These are phyloP conservation scores for Yarrowia sp. DNA, from an alignment of 805 yeast species.

Conservation along the genomic window DNA sequence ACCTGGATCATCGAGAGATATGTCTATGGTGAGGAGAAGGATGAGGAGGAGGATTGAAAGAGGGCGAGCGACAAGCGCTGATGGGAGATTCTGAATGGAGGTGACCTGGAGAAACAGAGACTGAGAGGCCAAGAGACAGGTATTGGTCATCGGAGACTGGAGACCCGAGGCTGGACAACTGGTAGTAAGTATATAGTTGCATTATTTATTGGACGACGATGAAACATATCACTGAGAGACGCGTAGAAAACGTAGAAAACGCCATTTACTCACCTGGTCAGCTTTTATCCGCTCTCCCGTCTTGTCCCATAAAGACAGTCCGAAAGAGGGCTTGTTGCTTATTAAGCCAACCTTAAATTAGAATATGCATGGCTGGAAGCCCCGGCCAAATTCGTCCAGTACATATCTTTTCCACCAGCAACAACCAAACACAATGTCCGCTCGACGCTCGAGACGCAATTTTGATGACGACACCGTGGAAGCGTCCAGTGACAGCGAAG, in stretches of 20 bases:
- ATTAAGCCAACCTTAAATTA: conserved; percentile 7
- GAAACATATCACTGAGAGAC: too few relatives aligned
- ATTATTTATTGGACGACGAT: conserved; percentile 12
- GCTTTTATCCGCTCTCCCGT: too few relatives aligned
- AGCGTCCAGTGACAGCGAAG: conserved; percentile 38
- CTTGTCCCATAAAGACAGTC: neutral
- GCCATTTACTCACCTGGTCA: too few relatives aligned
- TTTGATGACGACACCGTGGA: conserved; percentile 36
- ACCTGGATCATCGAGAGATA: conserved; percentile 17
- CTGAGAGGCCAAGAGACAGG: too few relatives aligned
- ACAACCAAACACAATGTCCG: conserved; percentile 34
- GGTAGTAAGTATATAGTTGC: neutral
- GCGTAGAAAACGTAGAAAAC: too few relatives aligned
- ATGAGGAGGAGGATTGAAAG: neutral
- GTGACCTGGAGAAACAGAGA: too few relatives aligned
- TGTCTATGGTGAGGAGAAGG: neutral
- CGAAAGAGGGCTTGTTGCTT: neutral
- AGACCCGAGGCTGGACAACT: too few relatives aligned
- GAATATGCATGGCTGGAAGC: conserved; percentile 37
- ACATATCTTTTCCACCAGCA: conserved; percentile 20
- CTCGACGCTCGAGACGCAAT: conserved; percentile 38
- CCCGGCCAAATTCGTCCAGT: conserved; percentile 37
- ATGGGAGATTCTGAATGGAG: too few relatives aligned
- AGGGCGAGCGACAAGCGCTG: neutral
- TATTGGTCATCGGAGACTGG: too few relatives aligned